A percentile compares a stretch with the other conserved stretches of the same genome.
Evolutionary conservation across 2,329 filamentous ascomycete species (phyloP).

Genomic region (Metarhizium anisopliae): DNA sequence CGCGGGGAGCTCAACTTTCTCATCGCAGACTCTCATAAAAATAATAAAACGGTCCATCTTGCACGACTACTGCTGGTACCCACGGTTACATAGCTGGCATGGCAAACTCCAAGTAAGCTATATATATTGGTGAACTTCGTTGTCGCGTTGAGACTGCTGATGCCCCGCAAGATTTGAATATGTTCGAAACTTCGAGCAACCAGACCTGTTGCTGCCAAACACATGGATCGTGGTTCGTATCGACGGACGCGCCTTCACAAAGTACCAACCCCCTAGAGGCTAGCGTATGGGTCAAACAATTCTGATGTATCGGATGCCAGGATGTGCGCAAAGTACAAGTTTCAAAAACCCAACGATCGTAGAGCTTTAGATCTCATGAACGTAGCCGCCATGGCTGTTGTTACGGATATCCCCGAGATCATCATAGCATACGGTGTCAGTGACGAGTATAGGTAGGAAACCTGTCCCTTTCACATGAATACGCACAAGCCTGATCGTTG

Average conservation of each 20-base stretch:
- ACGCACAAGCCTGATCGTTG: slow-evolving; percentile 4
- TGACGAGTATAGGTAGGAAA: slow-evolving; percentile 72
- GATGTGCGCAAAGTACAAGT: slow-evolving; percentile 73
- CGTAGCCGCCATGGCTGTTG: slow-evolving; percentile 73
- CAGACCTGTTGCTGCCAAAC: slow-evolving; percentile 72
- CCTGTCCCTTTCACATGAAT: not conserved
- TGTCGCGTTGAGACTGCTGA: slow-evolving; percentile 1
- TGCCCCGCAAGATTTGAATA: slow-evolving; percentile 69
- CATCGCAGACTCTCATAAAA: not conserved
- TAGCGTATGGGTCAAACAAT: no score
- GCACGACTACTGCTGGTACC: not conserved
- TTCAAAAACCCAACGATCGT: slow-evolving; percentile 86
- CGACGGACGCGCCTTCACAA: slow-evolving; percentile 91
- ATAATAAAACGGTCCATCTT: not conserved
- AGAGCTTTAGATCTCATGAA: slow-evolving; percentile 93
- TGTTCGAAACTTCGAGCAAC: slow-evolving; percentile 79
- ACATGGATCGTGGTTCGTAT: slow-evolving; percentile 95
- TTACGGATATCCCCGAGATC: slow-evolving; percentile 76
- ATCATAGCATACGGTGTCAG: slow-evolving; percentile 86
- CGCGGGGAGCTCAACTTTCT: not conserved
- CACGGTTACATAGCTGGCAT: slow-evolving; percentile 22
- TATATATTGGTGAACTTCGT: not conserved
- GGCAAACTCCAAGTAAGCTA: slow-evolving; percentile 46
- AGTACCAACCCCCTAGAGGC: slow-evolving; percentile 41
- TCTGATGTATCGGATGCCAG: slow-evolving; percentile 31